Base-by-base conservation (phyloP, 306 rosid species). In the Citrullus amarus region DNA sequence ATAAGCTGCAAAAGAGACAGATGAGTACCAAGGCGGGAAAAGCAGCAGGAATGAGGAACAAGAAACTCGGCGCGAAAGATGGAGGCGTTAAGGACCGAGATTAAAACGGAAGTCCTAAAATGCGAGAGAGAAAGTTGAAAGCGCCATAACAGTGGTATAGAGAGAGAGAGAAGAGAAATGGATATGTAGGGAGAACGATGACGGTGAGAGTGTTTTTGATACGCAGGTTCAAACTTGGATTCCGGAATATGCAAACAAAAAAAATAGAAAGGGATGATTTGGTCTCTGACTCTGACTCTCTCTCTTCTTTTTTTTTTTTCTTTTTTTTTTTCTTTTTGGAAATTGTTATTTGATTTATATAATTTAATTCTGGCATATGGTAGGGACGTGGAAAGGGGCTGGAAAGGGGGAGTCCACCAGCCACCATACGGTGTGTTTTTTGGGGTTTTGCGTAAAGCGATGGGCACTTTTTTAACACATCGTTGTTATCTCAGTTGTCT, bases 211-310 rank as follows among this genome's bases (percentile, higher is more conserved):
- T 28, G 59, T 32, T 17, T 12, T 43, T 8, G 76, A 69, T 69
- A 10, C 56, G 17, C 10, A 66, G 50, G 36, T 32, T 14, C 6
- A 1, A 5, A 66, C 72, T 69, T 14, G 77, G 77, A 72, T 72
- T 72, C 77, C 55, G 77, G 77, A 72, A 72, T 72, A 72, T 72
- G 77, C 77, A 72, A 48, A 48, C 74, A 67, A 72, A 72, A 28
- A 13, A 28, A 48, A 48, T 13, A 72, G 11, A 72, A 48, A 50
- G 77, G 58, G 59, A 14, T 46, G 59, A 72, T 72, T 72, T 72
- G 77, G n/a, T 70, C 38, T 70, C 76, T 44, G 17, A 20, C 30
- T 69, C 32, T 38, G 56, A 51, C 10, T 17, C 17, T 15, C 2
- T 66, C 7, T 3, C 18, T 38, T 3, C 2, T 8, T 66, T 61